Evolutionary conservation across 495 filamentous ascomycete genomes (phyloP), one percentile per base, ranked within the genome.

Genomic region (Aspergillus sclerotiicarbonarius): DNA sequence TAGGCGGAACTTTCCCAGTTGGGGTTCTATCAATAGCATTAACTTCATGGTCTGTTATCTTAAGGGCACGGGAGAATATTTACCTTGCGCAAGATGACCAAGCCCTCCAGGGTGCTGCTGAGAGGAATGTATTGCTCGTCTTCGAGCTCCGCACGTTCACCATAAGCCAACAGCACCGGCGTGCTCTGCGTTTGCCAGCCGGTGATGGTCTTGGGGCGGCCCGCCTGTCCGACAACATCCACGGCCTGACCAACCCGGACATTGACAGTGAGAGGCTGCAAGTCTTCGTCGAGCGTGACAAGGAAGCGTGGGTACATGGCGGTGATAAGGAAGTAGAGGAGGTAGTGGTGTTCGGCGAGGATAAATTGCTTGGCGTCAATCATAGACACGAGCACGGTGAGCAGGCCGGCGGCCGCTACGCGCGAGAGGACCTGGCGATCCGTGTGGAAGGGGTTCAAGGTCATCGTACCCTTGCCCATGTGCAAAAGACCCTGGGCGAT

Each of bases 101-200:
- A 77, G 15, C 95, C 95, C 79, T 99, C 94, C 43, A 99, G 78
- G 47, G 85, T 96, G 78, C 84, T 93, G 63, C 86, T 93, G 62
- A 97, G 77, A 72, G 87, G 88, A 54, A 97, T 86, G 65, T 98
- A 99, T 74, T 98, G 85, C 78, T 99, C 94, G 67, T 98, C 95
- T 72, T 99, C 94, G 50, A 99, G 73, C 78, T 99, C 94, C 43
- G 94, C 94, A 65, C 94, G 80, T 80, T 99, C 94, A 13, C 94
- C 95, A 71, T 96, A 85, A 8, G 90, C 85, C 67, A 99, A 77
- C 54, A 99, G 78, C 51, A 99, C 94, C 4, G 94, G 94, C 18
- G 94, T 98, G 76, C 90, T 97, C 76, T 99, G 94, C 58, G 94
- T 99, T 77, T 99, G 94, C 94, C 94, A 99, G 39, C 94, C 94